phyloP scores from a whole-genome alignment of 305 asterid species.

The Petunia hybrid region DNA sequence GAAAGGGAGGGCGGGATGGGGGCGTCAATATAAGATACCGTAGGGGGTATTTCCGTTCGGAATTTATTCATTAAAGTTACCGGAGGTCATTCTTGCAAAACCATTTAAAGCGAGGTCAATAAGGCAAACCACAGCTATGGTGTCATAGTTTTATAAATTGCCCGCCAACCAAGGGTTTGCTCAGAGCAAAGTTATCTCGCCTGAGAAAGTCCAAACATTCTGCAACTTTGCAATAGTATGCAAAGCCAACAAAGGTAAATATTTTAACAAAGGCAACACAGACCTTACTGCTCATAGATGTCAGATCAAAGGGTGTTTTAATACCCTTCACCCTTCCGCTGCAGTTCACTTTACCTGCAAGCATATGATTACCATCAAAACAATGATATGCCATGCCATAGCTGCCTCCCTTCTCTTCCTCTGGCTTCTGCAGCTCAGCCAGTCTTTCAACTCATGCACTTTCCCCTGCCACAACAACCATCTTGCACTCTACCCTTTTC shows the following conservation, averaged over 20 bases:
- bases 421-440: constrained; percentile 73
- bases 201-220: background rate
- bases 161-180: too few species aligned
- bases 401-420: constrained; percentile 66
- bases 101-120: too few species aligned
- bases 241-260: background rate
- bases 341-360: background rate
- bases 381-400: constrained; percentile 41
- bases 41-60: too few species aligned
- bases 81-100: too few species aligned
- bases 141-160: too few species aligned
- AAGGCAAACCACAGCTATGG: too few species aligned
- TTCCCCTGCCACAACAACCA: constrained; percentile 93
- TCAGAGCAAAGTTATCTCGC: too few species aligned
- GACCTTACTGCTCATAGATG: too few species aligned
- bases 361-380: background rate
- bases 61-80: too few species aligned
- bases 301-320: background rate
- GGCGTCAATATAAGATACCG: too few species aligned
- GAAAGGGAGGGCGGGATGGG: too few species aligned
- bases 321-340: background rate
- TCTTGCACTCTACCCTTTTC: constrained; percentile 81
- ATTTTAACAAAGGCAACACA: background rate
- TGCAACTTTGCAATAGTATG: background rate
- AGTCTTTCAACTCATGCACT: constrained; percentile 85